Percentiles rank a stretch among this genome's conserved stretches.
Evolutionary conservation across 106 monocot species (phyloP).

Genomic region (Dioscorea zingiberensis): DNA sequence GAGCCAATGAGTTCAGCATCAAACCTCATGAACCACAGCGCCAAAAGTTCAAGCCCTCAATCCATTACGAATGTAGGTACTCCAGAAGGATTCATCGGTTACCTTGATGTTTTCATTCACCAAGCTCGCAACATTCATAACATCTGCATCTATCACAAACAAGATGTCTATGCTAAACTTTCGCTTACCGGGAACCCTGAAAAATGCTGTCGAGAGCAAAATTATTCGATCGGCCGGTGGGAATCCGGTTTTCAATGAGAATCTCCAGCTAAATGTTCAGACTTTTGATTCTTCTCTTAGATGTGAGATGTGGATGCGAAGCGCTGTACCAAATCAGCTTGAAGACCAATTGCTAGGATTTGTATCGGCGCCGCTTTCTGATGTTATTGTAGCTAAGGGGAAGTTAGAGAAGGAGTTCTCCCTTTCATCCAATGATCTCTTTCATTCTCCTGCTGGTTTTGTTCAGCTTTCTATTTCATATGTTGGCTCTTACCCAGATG

Average conservation of each 20-base stretch:
- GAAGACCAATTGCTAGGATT: constrained; percentile 81
- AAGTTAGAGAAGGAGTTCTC: constrained; percentile 49
- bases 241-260: constrained; percentile 68
- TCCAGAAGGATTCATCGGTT: constrained; percentile 19
- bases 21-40: no score
- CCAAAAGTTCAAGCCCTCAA: no score
- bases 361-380: constrained; percentile 47
- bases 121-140: constrained; percentile 78
- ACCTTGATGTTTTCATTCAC: constrained; percentile 57
- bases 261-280: constrained; percentile 31
- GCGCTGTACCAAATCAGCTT: constrained; percentile 72
- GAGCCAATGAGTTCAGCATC: no score
- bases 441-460: constrained; percentile 70
- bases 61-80: neutral
- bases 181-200: constrained; percentile 49
- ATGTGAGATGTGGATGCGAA: constrained; percentile 88
- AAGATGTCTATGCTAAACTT: constrained; percentile 86
- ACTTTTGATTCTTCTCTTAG: constrained; percentile 38
- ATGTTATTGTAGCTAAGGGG: constrained; percentile 28
- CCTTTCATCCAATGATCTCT: constrained; percentile 62
- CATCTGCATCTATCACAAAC: constrained; percentile 91
- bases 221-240: constrained; percentile 61
- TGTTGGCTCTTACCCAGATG: constrained; percentile 39
- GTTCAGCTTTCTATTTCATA: constrained; percentile 50
- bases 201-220: constrained; percentile 31